These are phyloP conservation scores for Fusarium sp. DNA, from an alignment of 2,329 filamentous ascomycete species.

Conservation along the genomic window DNA sequence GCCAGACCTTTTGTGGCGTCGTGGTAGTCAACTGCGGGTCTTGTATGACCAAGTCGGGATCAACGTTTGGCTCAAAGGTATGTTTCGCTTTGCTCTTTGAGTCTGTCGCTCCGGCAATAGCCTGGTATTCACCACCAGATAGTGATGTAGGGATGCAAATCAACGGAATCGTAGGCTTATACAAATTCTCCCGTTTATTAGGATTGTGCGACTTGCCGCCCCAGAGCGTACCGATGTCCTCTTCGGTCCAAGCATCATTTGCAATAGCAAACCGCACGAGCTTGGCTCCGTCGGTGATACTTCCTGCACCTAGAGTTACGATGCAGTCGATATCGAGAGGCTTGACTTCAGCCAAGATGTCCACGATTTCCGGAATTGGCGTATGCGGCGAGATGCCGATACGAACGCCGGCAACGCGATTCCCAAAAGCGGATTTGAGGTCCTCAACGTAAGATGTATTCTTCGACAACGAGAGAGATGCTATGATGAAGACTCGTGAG, in stretches of 20 bases:
- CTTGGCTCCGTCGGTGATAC: conserved; percentile 13
- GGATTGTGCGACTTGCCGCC: conserved; percentile 10
- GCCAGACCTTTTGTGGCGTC: conserved; percentile 3
- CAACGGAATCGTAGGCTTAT: conserved; percentile 1
- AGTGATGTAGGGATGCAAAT: conserved; percentile 19
- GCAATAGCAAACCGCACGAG: conserved; percentile 5
- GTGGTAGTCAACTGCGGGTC: conserved; percentile 10
- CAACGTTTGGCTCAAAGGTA: not conserved
- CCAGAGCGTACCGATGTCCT: conserved; percentile 8
- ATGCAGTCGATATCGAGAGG: conserved; percentile 14
- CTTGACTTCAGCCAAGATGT: conserved; percentile 7
- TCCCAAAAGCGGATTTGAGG: not conserved
- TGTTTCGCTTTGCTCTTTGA: conserved; percentile 10
- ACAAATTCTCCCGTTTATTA: not conserved
- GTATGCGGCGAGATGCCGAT: conserved; percentile 22
- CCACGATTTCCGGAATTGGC: conserved; percentile 7
- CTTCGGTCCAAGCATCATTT: conserved; percentile 1
- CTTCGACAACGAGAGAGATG: not conserved
- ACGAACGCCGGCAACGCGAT: not conserved
- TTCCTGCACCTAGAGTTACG: conserved; percentile 18
- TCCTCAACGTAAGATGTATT: not conserved
- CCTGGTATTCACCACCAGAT: conserved; percentile 16
- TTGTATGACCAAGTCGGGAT: conserved; percentile 3
- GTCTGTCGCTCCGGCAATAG: conserved; percentile 12
- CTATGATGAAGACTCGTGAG: conserved; percentile 1